Percentiles rank a stretch among this genome's conserved stretches.
Conservation (phyloP, 345 rosid species). For the Aquilaria yunnanensis region DNA sequence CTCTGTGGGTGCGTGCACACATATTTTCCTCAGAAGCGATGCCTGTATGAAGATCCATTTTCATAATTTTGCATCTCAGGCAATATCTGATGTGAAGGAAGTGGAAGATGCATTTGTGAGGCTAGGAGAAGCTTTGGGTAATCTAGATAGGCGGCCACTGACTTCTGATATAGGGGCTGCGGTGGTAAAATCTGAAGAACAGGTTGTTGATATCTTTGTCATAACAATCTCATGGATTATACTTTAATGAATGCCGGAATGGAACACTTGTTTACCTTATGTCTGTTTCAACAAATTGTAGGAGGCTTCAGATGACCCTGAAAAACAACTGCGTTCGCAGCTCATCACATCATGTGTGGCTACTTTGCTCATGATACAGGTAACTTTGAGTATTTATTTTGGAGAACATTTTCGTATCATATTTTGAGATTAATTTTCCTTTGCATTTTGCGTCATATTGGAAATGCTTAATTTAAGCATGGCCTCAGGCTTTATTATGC, state of each 20-base stretch:
- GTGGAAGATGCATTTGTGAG: conserved; percentile 61
- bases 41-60: conserved; percentile 5
- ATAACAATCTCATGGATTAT: conserved; percentile 27
- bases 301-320: conserved; percentile 33
- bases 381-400: conserved; percentile 16
- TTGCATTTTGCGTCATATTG: too few species aligned
- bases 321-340: conserved; percentile 59
- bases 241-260: conserved; percentile 22
- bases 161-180: conserved; percentile 28
- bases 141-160: conserved; percentile 38
- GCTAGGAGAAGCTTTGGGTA: conserved; percentile 65
- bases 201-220: conserved; percentile 29
- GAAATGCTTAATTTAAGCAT: too few species aligned
- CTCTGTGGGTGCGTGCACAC: too few species aligned
- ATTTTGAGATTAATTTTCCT: too few species aligned
- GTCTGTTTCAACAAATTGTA: conserved; percentile 23
- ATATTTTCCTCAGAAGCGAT: neutral
- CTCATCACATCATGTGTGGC: conserved; percentile 85
- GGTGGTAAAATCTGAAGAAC: conserved; percentile 34
- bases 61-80: conserved; percentile 39
- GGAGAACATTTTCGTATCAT: too few species aligned
- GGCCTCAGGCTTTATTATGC: too few species aligned
- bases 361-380: conserved; percentile 86
- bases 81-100: conserved; percentile 59
- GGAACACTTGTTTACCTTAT: conserved; percentile 17